A percentile compares a stretch with the other conserved stretches of the same genome.
Evolutionary conservation across 371 early-diverging fungal genomes (phyloP).

Genomic region (Actinomucor elegans): DNA sequence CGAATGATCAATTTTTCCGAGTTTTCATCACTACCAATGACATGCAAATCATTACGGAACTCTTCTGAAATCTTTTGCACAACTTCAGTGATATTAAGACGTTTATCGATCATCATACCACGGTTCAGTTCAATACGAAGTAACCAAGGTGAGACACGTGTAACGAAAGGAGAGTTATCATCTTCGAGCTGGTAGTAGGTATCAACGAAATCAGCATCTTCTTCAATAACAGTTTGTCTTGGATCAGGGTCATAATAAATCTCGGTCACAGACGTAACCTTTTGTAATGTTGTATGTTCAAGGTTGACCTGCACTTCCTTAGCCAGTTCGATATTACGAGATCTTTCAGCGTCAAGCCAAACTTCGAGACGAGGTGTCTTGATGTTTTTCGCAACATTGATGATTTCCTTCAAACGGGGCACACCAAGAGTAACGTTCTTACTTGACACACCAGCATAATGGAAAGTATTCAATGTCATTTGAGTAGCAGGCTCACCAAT

Average conservation of each 20-base stretch:
- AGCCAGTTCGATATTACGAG: conserved; percentile 79
- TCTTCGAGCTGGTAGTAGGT: conserved; percentile 90
- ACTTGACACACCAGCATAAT: conserved; percentile 98
- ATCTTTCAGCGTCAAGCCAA: conserved; percentile 78
- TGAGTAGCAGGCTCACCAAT: conserved; percentile 99
- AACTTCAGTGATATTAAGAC: conserved; percentile 83
- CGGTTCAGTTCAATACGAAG: conserved; percentile 92
- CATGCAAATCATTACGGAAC: conserved; percentile 73
- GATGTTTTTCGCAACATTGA: conserved; percentile 97
- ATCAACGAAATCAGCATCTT: conserved; percentile 93
- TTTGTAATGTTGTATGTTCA: conserved; percentile 91
- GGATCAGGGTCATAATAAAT: conserved; percentile 98
- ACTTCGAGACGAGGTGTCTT: conserved; percentile 96
- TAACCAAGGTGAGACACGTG: conserved; percentile 91
- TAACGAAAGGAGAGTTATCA: conserved; percentile 54
- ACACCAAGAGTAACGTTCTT: conserved; percentile 99
- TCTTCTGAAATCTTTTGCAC: conserved; percentile 73
- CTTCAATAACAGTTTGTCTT: conserved; percentile 80
- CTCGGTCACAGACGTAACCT: conserved; percentile 85
- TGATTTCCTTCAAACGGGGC: conserved; percentile 99
- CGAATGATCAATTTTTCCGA: conserved; percentile 88
- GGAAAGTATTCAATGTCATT: conserved; percentile 99
- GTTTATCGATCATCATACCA: conserved; percentile 88
- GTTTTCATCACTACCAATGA: conserved; percentile 94
- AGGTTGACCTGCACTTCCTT: conserved; percentile 91